These are phyloP conservation scores for Aspergillaceae sp. DNA, from an alignment of 2,329 filamentous ascomycete species.

Conservation along the genomic window DNA sequence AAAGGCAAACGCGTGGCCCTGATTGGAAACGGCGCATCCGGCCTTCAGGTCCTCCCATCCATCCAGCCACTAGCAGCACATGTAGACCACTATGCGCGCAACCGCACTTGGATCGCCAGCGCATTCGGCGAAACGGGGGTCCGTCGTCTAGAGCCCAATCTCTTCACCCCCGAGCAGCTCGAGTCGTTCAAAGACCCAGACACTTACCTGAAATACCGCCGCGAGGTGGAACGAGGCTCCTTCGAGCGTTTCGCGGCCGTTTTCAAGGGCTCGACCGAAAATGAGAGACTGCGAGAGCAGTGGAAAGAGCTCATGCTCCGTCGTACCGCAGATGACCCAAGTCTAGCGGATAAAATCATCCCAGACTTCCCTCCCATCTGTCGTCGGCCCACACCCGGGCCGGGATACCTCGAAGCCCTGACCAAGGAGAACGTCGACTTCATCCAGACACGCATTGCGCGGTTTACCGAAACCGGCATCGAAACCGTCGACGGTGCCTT, in stretches of 20 bases:
- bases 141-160: slow-evolving; percentile 49
- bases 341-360: slow-evolving; percentile 48
- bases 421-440: slow-evolving; percentile 54
- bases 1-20: slow-evolving; percentile 44
- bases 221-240: slow-evolving; percentile 51
- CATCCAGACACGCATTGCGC: slow-evolving; percentile 48
- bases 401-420: slow-evolving; percentile 59
- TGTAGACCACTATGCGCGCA: slow-evolving; percentile 58
- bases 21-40: slow-evolving; percentile 56
- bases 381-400: slow-evolving; percentile 56
- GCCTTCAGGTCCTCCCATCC: slow-evolving; percentile 44
- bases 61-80: slow-evolving; percentile 34
- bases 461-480: slow-evolving; percentile 53
- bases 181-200: slow-evolving; percentile 53
- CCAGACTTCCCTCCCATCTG: slow-evolving; percentile 59
- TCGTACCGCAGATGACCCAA: slow-evolving; percentile 47
- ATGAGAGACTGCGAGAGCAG: slow-evolving; percentile 39
- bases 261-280: slow-evolving; percentile 47
- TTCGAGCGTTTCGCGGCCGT: slow-evolving; percentile 51
- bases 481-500: slow-evolving; percentile 50
- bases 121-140: slow-evolving; percentile 50
- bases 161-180: slow-evolving; percentile 45
- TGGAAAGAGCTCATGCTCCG: slow-evolving; percentile 48
- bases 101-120: slow-evolving; percentile 59
- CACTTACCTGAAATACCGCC: slow-evolving; percentile 53